Evolutionary conservation across 441 rosid genomes (phyloP).

Genomic region (Populus hybrid): DNA sequence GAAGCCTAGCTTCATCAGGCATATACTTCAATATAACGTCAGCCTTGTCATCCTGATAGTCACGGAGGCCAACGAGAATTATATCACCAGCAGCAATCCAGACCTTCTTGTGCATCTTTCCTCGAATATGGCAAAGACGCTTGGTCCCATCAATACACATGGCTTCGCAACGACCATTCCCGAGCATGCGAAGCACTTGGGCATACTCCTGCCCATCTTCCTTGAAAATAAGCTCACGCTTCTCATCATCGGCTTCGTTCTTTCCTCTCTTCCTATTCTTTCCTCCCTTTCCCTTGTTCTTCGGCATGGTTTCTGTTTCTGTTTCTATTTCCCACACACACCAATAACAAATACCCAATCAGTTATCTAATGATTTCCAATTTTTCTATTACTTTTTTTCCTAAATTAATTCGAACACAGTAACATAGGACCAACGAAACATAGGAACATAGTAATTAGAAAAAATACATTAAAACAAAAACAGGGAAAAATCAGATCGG

Average conservation of each 20-base stretch:
- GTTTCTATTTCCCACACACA: slow-evolving; percentile 10
- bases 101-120: slow-evolving; percentile 87
- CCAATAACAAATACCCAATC: neutral
- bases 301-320: slow-evolving; percentile 59
- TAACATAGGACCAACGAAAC: neutral
- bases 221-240: slow-evolving; percentile 70
- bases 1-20: slow-evolving; percentile 84
- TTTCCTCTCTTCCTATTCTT: slow-evolving; percentile 90
- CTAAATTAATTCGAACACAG: neutral
- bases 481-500: too few species aligned
- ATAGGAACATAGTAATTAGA: neutral
- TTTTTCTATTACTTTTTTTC: neutral
- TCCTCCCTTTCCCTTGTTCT: slow-evolving; percentile 85
- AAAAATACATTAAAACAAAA: too few species aligned
- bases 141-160: slow-evolving; percentile 65
- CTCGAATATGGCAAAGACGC: slow-evolving; percentile 74
- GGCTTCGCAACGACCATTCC: slow-evolving; percentile 69
- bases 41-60: slow-evolving; percentile 82
- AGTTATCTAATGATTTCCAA: neutral
- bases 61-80: slow-evolving; percentile 71
- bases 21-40: slow-evolving; percentile 84
- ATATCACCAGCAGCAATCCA: slow-evolving; percentile 88
- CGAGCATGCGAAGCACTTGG: slow-evolving; percentile 73
- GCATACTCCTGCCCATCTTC: slow-evolving; percentile 84
- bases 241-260: slow-evolving; percentile 77